These are phyloP conservation scores for Pseudogymnoascus destructans DNA, from an alignment of 2,329 filamentous ascomycete genomes.

Conservation along the genomic window DNA sequence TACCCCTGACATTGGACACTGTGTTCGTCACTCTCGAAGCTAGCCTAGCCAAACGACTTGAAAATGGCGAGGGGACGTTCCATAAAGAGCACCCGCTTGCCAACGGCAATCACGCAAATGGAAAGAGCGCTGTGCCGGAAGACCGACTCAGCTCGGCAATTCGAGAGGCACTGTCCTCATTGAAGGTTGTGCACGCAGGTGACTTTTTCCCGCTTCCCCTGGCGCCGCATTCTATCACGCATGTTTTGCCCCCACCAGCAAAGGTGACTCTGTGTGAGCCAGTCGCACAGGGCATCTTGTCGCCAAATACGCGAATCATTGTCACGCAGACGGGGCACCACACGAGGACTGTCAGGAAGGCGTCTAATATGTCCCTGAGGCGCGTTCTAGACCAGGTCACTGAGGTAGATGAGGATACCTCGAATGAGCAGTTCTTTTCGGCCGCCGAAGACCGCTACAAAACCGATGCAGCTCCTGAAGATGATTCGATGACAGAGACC, in stretches of 20 bases:
- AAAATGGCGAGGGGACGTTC: slow-evolving; percentile 74
- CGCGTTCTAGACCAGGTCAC: slow-evolving; percentile 44
- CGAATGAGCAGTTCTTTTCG: slow-evolving; percentile 85
- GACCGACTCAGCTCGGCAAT: slow-evolving; percentile 53
- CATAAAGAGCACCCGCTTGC: slow-evolving; percentile 47
- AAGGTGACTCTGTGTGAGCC: slow-evolving; percentile 90
- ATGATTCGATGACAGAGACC: slow-evolving; percentile 46
- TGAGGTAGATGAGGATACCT: slow-evolving; percentile 63
- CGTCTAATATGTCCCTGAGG: slow-evolving; percentile 34
- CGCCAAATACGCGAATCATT: slow-evolving; percentile 69
- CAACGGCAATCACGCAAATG: slow-evolving; percentile 29
- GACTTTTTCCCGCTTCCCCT: slow-evolving; percentile 69
- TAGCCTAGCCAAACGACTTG: slow-evolving; percentile 63
- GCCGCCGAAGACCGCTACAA: slow-evolving; percentile 68
- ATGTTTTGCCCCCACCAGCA: slow-evolving; percentile 70
- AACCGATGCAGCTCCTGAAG: slow-evolving; percentile 40
- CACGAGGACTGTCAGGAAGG: slow-evolving; percentile 37
- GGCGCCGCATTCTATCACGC: slow-evolving; percentile 73
- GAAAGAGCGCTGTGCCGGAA: slow-evolving; percentile 31
- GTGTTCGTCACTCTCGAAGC: slow-evolving; percentile 79
- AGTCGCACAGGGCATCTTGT: slow-evolving; percentile 73
- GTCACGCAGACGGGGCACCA: slow-evolving; percentile 52
- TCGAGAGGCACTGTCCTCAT: slow-evolving; percentile 57
- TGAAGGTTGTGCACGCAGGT: slow-evolving; percentile 69
- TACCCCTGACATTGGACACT: slow-evolving; percentile 67